phyloP scores from a whole-genome alignment of 345 rosid genomes.

The Odontarrhena argentea region DNA sequence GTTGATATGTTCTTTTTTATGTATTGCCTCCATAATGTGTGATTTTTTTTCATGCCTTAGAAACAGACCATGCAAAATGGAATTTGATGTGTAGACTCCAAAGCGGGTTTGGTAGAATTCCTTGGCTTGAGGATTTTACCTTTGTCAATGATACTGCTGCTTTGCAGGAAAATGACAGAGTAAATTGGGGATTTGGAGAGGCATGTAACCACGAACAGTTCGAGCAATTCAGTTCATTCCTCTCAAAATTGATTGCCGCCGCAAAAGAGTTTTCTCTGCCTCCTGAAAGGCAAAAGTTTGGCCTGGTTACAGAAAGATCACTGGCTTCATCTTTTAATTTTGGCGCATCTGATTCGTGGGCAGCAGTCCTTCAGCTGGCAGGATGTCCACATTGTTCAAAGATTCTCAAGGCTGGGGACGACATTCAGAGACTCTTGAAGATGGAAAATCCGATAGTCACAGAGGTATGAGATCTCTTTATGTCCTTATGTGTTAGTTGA shows the following conservation, averaged over 20 bases:
- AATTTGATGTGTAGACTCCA: conserved; percentile 57
- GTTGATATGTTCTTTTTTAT: conserved; percentile 36
- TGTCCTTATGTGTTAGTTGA: conserved; percentile 11
- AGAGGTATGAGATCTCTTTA: conserved; percentile 54
- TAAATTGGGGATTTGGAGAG: conserved; percentile 36
- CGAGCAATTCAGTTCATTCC: conserved; percentile 67
- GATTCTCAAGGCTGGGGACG: conserved; percentile 59
- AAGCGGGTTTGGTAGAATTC: conserved; percentile 56
- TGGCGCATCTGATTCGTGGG: conserved; percentile 64
- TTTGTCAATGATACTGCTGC: conserved; percentile 47
- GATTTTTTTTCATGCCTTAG: conserved; percentile 31
- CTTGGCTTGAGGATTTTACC: conserved; percentile 63
- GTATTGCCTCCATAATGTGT: conserved; percentile 15
- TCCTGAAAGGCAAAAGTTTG: conserved; percentile 72
- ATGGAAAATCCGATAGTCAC: conserved; percentile 52
- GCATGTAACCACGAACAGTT: conserved; percentile 66
- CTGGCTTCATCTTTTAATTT: conserved; percentile 59
- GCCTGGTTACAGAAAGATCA: conserved; percentile 63
- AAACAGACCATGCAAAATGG: conserved; percentile 51
- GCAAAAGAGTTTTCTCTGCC: conserved; percentile 72
- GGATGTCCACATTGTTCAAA: conserved; percentile 80
- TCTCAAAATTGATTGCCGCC: conserved; percentile 53
- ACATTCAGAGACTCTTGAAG: conserved; percentile 52
- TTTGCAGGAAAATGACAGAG: conserved; percentile 43
- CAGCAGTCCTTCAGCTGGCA: conserved; percentile 55